Evolutionary conservation across 1,284 basidiomycete species (phyloP), one percentile per base, ranked within the genome.

Genomic region (Golubevia sp.): DNA sequence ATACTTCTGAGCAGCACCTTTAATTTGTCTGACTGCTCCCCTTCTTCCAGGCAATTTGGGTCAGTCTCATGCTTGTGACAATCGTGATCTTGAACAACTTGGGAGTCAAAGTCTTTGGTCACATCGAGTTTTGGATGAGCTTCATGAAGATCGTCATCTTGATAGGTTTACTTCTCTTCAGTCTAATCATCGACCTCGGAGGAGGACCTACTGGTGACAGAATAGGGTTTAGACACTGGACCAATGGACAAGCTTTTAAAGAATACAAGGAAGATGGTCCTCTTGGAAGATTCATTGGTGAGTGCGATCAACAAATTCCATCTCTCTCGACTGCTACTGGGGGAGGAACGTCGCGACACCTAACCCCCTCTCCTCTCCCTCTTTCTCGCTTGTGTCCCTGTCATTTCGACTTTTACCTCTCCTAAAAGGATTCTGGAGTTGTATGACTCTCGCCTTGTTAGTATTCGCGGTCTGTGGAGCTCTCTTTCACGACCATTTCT

Each of bases 161-260:
- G 18, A 84, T 87, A 62, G 89, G 89, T 24, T 83, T 91, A 7
- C 88, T 90, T 70, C 75, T 87, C 21, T 87, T 90, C 69, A 88
- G 88, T 2, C 87, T 88, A 56, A 79, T 85, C 66, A 88, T 89
- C 60, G 89, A 91, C 86, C 87, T 90, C 25, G 90, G 90, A 55
- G 90, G 88, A 65, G 90, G 88, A 55, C 89, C 90, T 1, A 84
- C 86, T n/a, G 86, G 87, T 57, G 89, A 90, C 62, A 86, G 86
- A 2, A 88, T 90, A 55, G 80, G 88, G 0, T 88, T 89, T 71
- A 84, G 88, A 5, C 86, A 88, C 80, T 90, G 89, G 88, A 78
- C 86, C 55, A 71, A 86, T 55, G 70, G 63, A 18, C 58, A 65
- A 18, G 70, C 73, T 34, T 67, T 69, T 58, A 24, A 27, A 18